A percentile compares a stretch with the other conserved stretches of the same genome.
Conservation (phyloP, 1,139 yeast species). For the Suhomyces kunorum region DNA sequence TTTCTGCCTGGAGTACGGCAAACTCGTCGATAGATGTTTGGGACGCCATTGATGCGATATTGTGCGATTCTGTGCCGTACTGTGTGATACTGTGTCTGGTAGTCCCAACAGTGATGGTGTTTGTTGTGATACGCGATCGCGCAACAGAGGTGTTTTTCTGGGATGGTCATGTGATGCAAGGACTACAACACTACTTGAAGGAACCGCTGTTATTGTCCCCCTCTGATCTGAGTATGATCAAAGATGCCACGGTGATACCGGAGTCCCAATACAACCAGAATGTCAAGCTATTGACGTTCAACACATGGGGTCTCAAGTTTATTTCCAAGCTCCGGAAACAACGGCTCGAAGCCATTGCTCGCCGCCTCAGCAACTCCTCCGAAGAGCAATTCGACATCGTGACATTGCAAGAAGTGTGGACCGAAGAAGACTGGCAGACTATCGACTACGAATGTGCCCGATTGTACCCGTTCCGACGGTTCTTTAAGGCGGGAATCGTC, state of each 20-base stretch:
- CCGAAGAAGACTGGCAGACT: constrained; percentile 75
- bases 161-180: too few relatives aligned
- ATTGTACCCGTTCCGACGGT: constrained; percentile 64
- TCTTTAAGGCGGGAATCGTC: constrained; percentile 79
- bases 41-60: constrained; percentile 11
- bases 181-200: too few relatives aligned
- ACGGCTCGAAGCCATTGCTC: constrained; percentile 75
- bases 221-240: background rate
- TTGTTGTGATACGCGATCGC: constrained; percentile 7
- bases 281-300: constrained; percentile 55
- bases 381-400: constrained; percentile 71
- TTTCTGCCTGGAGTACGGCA: constrained; percentile 29
- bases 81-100: background rate
- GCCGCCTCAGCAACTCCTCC: constrained; percentile 49
- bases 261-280: constrained; percentile 7
- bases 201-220: too few relatives aligned
- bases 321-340: constrained; percentile 68
- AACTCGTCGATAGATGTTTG: constrained; percentile 27
- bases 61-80: too few relatives aligned
- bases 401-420: constrained; percentile 95
- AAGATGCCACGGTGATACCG: background rate
- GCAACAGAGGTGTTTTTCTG: too few relatives aligned
- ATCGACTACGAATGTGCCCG: constrained; percentile 48
- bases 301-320: constrained; percentile 87
- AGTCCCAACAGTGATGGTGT: background rate